phyloP scores from a whole-genome alignment of 1,284 basidiomycete species.

The Bjerkandera adusta region DNA sequence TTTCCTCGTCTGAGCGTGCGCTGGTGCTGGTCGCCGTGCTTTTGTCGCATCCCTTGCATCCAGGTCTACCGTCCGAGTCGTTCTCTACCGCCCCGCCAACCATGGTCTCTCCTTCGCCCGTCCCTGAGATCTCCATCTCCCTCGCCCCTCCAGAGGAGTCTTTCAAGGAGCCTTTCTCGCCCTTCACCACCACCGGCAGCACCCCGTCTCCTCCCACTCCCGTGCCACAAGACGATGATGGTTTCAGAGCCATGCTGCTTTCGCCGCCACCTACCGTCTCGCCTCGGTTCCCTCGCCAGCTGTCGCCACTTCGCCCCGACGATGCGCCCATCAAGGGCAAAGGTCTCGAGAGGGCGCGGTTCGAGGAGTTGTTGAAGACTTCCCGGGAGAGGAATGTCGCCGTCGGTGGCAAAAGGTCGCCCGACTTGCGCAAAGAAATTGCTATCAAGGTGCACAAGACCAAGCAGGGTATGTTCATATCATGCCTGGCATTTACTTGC shows the following conservation, averaged over 20 bases:
- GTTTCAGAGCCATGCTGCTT: conserved; percentile 53
- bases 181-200: conserved; percentile 55
- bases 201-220: conserved; percentile 14
- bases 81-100: conserved; percentile 19
- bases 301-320: conserved; percentile 51
- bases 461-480: conserved; percentile 60
- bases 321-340: conserved; percentile 37
- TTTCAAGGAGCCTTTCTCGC: conserved; percentile 55
- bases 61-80: conserved; percentile 16
- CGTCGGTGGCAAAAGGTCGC: conserved; percentile 44
- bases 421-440: conserved; percentile 70
- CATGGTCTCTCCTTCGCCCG: conserved; percentile 46
- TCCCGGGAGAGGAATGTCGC: conserved; percentile 51
- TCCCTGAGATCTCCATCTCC: conserved; percentile 69
- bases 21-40: conserved; percentile 47
- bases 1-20: conserved; percentile 12
- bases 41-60: conserved; percentile 11
- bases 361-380: conserved; percentile 58
- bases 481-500: conserved; percentile 4
- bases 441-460: conserved; percentile 69
- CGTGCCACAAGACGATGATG: conserved; percentile 39
- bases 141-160: conserved; percentile 54
- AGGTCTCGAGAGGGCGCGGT: conserved; percentile 61
- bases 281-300: conserved; percentile 39
- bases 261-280: conserved; percentile 51